Evolutionary conservation across 1,284 basidiomycete species (phyloP).

Genomic region (Schizophyllum amplum): DNA sequence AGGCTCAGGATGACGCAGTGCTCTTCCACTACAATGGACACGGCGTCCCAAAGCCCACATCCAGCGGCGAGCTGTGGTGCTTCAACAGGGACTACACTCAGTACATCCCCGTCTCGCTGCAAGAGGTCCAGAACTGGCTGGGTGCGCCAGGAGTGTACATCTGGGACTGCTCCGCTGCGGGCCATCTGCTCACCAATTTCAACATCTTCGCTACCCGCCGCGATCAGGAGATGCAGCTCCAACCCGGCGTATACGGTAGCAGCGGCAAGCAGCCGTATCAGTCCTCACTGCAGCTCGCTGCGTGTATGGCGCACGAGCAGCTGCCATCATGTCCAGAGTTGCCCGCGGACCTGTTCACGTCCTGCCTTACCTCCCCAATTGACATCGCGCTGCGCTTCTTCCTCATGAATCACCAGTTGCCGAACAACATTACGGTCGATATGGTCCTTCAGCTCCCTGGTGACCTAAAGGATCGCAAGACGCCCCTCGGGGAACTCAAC

Average conservation of each 20-base stretch:
- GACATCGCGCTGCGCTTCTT: constrained; percentile 96
- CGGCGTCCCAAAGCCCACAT: constrained; percentile 94
- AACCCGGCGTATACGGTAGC: constrained; percentile 47
- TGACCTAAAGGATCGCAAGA: constrained; percentile 92
- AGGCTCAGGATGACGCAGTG: constrained; percentile 90
- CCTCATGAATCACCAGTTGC: constrained; percentile 83
- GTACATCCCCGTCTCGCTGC: constrained; percentile 94
- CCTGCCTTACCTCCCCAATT: constrained; percentile 95
- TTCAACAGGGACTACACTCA: constrained; percentile 98
- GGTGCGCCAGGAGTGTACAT: constrained; percentile 96
- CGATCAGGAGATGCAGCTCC: constrained; percentile 71
- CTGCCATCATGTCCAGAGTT: constrained; percentile 95
- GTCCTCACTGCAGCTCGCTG: constrained; percentile 93
- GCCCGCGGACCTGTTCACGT: constrained; percentile 96
- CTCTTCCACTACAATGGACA: constrained; percentile 99
- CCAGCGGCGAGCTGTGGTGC: constrained; percentile 97
- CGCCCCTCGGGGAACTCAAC: constrained; percentile 94
- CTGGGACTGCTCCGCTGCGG: constrained; percentile 97
- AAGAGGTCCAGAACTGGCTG: constrained; percentile 88
- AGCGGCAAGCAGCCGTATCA: constrained; percentile 65
- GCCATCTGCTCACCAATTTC: constrained; percentile 90
- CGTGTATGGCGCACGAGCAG: constrained; percentile 87
- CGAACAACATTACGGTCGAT: constrained; percentile 73
- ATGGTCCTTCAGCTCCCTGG: constrained; percentile 96
- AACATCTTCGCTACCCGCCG: constrained; percentile 80